A percentile compares a stretch with the other conserved stretches of the same genome.
These are phyloP conservation scores for Plasmodium relictum DNA, from an alignment of 169 alveolate species.

Conservation along the genomic window DNA sequence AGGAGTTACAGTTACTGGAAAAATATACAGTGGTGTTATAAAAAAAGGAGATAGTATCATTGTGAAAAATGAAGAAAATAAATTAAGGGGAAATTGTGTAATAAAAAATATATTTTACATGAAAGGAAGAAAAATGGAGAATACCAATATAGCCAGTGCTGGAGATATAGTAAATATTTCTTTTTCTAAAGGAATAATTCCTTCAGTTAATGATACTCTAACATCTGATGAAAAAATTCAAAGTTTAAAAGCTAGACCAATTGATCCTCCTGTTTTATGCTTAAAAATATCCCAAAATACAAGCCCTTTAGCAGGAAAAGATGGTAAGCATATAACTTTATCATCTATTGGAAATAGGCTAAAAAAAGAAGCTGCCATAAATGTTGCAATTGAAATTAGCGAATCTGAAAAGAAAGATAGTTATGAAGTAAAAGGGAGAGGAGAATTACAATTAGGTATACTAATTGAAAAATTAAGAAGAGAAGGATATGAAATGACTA, in stretches of 20 bases:
- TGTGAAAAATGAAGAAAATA: constrained; percentile 80
- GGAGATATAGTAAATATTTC: constrained; percentile 88
- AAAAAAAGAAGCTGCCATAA: constrained; percentile 91
- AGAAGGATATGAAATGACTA: constrained; percentile 95
- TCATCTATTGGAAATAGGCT: constrained; percentile 92
- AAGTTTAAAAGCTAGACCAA: constrained; percentile 88
- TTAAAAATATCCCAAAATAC: constrained; percentile 91
- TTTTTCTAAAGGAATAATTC: constrained; percentile 83
- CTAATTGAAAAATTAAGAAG: constrained; percentile 96
- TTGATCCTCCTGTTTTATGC: constrained; percentile 95
- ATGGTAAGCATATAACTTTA: constrained; percentile 89
- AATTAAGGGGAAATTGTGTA: constrained; percentile 80
- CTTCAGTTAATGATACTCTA: constrained; percentile 87
- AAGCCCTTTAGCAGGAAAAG: constrained; percentile 94
- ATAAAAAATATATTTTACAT: constrained; percentile 83
- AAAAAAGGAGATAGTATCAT: constrained; percentile 82
- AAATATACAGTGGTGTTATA: constrained; percentile 85
- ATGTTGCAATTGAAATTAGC: constrained; percentile 91
- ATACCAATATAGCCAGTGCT: constrained; percentile 78
- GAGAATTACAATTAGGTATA: constrained; percentile 96
- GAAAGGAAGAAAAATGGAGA: constrained; percentile 82
- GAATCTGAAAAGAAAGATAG: constrained; percentile 86
- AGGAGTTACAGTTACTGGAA: constrained; percentile 86
- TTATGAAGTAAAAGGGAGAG: constrained; percentile 93
- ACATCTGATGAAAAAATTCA: constrained; percentile 76